A percentile compares a stretch with the other conserved stretches of the same genome.
These are phyloP conservation scores for Ogataea paraovalis DNA, from an alignment of 805 yeast genomes.

Conservation along the genomic window DNA sequence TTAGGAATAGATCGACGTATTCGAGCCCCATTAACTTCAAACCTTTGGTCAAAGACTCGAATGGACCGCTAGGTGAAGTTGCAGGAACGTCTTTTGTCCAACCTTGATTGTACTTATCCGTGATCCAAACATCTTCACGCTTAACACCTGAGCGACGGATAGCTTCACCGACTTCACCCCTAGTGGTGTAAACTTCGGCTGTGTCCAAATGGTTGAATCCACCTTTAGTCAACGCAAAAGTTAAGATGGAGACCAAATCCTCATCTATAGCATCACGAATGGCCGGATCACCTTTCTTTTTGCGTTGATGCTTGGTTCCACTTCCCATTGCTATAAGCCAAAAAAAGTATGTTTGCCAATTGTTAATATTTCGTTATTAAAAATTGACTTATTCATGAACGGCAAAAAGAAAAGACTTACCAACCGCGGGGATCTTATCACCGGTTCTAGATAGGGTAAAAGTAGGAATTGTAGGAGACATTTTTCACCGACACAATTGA, in stretches of 20 bases:
- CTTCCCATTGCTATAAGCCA: slow-evolving; percentile 43
- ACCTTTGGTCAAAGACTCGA: slow-evolving; percentile 43
- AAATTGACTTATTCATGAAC: no score
- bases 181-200: slow-evolving; percentile 65
- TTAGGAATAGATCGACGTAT: slow-evolving; percentile 57
- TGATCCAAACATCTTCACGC: slow-evolving; percentile 52
- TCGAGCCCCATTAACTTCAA: slow-evolving; percentile 45
- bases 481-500: background rate
- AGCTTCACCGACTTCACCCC: slow-evolving; percentile 55
- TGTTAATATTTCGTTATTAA: no score
- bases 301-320: slow-evolving; percentile 54
- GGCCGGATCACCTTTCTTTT: slow-evolving; percentile 26
- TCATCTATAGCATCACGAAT: slow-evolving; percentile 26
- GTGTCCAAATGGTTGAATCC: slow-evolving; percentile 64
- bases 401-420: slow-evolving; percentile 23
- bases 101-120: slow-evolving; percentile 55
- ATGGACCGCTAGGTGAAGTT: slow-evolving; percentile 36
- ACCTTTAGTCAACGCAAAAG: slow-evolving; percentile 39
- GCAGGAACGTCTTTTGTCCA: slow-evolving; percentile 25
- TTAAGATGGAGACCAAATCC: slow-evolving; percentile 42
- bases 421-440: slow-evolving; percentile 39
- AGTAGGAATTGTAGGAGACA: slow-evolving; percentile 16
- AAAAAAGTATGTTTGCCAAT: no score
- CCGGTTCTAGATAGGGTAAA: slow-evolving; percentile 28
- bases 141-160: slow-evolving; percentile 37